Evolutionary conservation across 495 filamentous ascomycete species (phyloP), one percentile per base, ranked within the genome.

Genomic region (Podospora pseudopauciseta): DNA sequence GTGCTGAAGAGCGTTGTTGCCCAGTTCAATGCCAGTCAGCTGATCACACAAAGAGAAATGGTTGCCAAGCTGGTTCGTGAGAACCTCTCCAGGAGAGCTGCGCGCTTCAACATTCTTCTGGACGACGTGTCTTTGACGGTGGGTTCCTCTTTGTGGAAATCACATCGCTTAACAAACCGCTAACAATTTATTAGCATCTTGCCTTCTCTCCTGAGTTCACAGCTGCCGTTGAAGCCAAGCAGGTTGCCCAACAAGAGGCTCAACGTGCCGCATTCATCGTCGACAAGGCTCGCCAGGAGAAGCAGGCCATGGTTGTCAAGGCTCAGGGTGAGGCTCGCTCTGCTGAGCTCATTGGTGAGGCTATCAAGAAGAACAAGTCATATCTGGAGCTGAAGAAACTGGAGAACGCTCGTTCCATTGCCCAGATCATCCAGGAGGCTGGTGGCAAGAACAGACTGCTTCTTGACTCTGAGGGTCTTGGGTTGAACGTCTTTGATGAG

Each of bases 201-300:
- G 95, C 95, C 68, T 99, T 99, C 90, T 99, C 95, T 59, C 95
- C 95, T 72, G 95, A 98, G 80, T 99, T 99, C 84, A 98, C 96
- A 56, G 96, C 96, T 32, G 95, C 95, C 49, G 95, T 99, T 69
- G 95, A 98, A 84, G 94, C 95, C 70, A 99, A 99, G 84, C 95
- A 99, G 82, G 95, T 99, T 66, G 95, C 95, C 18, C 95, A 99
- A 74, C 95, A 99, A 85, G 95, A 99, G 76, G 95, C 95, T 20
- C 95, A 99, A 79, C 89, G 94, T 66, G 95, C 95, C 32, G 95
- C 95, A 56, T 99, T 99, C 85, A 85, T 98, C 54, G 95, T 99
- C 71, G 95, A 99, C 86, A 98, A 98, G 83, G 95, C 95, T 49
- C 91, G 95, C 69, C 95, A 99, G 80, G 95, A 99, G 86, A 99